Conservation (phyloP, 1,139 yeast genomes). For the Scheffersomyces stambukii region DNA sequence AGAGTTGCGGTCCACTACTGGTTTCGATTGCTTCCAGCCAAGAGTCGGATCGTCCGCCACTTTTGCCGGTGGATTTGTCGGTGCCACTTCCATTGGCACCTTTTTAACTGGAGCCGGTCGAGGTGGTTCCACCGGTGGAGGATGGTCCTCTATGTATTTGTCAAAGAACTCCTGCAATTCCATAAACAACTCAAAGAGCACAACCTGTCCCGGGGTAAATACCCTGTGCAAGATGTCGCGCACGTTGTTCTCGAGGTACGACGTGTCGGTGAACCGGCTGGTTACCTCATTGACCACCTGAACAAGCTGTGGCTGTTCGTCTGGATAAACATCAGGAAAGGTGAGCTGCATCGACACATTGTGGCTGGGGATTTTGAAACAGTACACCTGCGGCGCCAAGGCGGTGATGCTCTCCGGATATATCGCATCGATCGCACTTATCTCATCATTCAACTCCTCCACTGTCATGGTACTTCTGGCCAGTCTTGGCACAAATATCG, state of each 20-base stretch:
- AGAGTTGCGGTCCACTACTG: constrained; percentile 78
- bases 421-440: constrained; percentile 84
- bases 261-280: constrained; percentile 35
- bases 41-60: constrained; percentile 41
- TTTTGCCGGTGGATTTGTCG: constrained; percentile 5
- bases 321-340: constrained; percentile 71
- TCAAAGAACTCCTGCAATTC: constrained; percentile 55
- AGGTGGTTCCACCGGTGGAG: constrained; percentile 2
- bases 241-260: constrained; percentile 41
- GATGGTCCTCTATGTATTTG: constrained; percentile 23
- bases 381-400: constrained; percentile 38
- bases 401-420: constrained; percentile 55
- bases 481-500: neutral
- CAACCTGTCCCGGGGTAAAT: constrained; percentile 60
- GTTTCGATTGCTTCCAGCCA: constrained; percentile 76
- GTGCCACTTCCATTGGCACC: constrained; percentile 7
- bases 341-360: constrained; percentile 57
- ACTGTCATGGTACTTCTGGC: constrained; percentile 29
- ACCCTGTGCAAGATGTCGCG: constrained; percentile 46
- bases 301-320: constrained; percentile 51
- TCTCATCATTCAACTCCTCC: constrained; percentile 70
- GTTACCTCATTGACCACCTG: constrained; percentile 41
- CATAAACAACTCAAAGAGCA: constrained; percentile 72
- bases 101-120: neutral
- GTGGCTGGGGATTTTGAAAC: constrained; percentile 61